Evolutionary conservation across 2,329 filamentous ascomycete species (phyloP), one percentile per base, ranked within the genome.

Genomic region (Triangularia verruculosa): DNA sequence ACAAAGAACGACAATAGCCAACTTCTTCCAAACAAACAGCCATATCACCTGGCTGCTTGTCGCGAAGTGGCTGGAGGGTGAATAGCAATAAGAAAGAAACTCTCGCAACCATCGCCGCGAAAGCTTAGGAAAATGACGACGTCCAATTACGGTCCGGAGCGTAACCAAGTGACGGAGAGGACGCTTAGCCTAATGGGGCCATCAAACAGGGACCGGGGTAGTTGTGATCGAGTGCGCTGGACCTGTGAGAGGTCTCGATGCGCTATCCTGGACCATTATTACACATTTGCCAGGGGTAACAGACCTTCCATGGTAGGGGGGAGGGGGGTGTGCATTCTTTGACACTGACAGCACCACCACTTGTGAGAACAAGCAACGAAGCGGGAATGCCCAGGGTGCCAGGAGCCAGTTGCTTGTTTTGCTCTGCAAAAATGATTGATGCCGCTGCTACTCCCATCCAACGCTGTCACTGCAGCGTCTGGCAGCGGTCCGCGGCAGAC

Each of bases 241-340:
- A 32, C 66, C 65, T 65, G 60, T 67, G 47, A 68, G 43, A 64
- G 58, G 47, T 57, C 24, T 9, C 57, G 65, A 27, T 64, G 52
- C 25, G 43, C 54, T 56, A 63, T 60, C 60, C 65, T 61, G 62
- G 64, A 60, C 62, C 61, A 57, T 64, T 68, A 64, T 68, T 68
- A 63, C 55, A 64, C 59, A 47, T 25, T 32, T 52, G 61, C 57
- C 67, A 62, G 62, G 64, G 66, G 66, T 68, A 51, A 43, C 57
- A 28, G 62, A 55, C 43, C 53, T 63, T 51, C 58, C 32, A n/a
- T 61, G 54, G 30, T 51, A 62, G 39, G 61, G 58, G 63, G 66
- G 58, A 63, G 66, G 59, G 63, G 59, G 52, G 32, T 51, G 39
- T 28, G 51, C 57, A 59, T 59, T 52, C 63, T 62, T 66, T 67